Conservation (phyloP, 371 early-diverging fungal species). For the Capillidium rhysosporum region DNA sequence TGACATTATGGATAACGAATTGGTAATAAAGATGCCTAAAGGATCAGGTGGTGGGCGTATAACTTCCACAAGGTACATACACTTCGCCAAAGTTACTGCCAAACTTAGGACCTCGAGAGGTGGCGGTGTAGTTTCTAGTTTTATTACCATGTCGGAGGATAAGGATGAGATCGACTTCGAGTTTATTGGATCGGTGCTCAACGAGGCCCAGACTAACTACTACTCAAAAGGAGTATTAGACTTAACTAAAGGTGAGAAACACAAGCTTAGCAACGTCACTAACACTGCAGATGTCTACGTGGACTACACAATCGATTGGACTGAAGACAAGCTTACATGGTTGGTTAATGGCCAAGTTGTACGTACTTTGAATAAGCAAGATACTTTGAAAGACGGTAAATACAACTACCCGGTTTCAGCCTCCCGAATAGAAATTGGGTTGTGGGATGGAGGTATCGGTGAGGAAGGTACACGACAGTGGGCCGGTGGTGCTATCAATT, state of each 20-base stretch:
- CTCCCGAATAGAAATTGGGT: conserved; percentile 32
- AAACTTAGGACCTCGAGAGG: conserved; percentile 25
- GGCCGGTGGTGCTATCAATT: conserved; percentile 39
- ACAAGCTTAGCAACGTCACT: background rate
- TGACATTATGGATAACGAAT: background rate
- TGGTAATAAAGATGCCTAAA: background rate
- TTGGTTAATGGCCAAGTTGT: conserved; percentile 19
- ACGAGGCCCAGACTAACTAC: conserved; percentile 38
- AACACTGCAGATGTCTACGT: conserved; percentile 14
- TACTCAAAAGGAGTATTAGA: conserved; percentile 33
- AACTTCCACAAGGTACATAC: conserved; percentile 17
- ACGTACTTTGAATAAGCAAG: conserved; percentile 21
- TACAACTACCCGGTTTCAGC: conserved; percentile 28
- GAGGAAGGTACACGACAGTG: conserved; percentile 30
- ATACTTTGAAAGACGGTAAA: conserved; percentile 12
- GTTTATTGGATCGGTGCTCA: conserved; percentile 31
- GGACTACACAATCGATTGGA: conserved; percentile 28
- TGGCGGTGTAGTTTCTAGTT: conserved; percentile 40
- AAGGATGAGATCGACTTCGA: conserved; percentile 60
- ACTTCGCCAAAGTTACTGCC: conserved; percentile 29
- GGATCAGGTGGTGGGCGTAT: background rate
- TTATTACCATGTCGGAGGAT: conserved; percentile 24
- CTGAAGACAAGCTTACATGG: conserved; percentile 30
- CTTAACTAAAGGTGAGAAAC: conserved; percentile 16
- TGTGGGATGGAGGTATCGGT: conserved; percentile 43